A percentile compares a stretch with the other conserved stretches of the same genome.
These are phyloP conservation scores for Knoxdaviesia capensis DNA, from an alignment of 2,329 filamentous ascomycete genomes.

Conservation along the genomic window DNA sequence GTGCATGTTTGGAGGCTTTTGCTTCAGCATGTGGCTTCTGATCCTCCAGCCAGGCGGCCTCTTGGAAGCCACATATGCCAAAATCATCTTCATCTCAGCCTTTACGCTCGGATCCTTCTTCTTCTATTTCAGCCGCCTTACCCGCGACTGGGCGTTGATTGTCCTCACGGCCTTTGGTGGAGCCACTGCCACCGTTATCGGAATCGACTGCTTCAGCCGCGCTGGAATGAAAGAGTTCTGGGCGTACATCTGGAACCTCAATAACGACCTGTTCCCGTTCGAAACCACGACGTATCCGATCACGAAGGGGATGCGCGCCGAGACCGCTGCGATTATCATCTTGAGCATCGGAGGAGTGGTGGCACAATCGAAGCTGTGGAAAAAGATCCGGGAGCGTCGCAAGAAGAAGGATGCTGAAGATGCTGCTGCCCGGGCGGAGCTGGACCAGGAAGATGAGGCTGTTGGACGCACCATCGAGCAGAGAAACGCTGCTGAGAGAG, in stretches of 20 bases:
- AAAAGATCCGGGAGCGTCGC: conserved; percentile 46
- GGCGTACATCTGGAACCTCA: conserved; percentile 77
- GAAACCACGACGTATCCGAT: conserved; percentile 62
- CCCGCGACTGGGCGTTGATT: conserved; percentile 61
- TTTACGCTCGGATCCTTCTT: conserved; percentile 49
- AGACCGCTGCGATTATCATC: conserved; percentile 59
- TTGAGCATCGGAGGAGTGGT: conserved; percentile 57
- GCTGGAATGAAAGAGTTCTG: conserved; percentile 95
- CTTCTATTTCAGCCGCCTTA: conserved; percentile 63
- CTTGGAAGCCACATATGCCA: conserved; percentile 38
- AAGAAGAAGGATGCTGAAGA: conserved; percentile 28
- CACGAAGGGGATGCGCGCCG: conserved; percentile 69
- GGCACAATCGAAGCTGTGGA: conserved; percentile 76
- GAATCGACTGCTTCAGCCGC: conserved; percentile 75
- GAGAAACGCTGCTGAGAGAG: conserved; percentile 37
- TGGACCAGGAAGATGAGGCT: conserved; percentile 47
- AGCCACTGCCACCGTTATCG: conserved; percentile 58
- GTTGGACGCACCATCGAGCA: conserved; percentile 47
- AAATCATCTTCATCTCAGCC: conserved; percentile 53
- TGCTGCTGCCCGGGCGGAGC: conserved; percentile 28
- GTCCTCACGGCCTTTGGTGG: conserved; percentile 60
- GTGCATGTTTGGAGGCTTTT: conserved; percentile 74
- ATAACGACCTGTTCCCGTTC: conserved; percentile 60
- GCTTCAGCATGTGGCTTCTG: conserved; percentile 77
- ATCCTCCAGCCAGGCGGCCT: conserved; percentile 59